These are phyloP conservation scores for Dryadomyces sulphureus DNA, from an alignment of 2,329 filamentous ascomycete genomes.

Conservation along the genomic window DNA sequence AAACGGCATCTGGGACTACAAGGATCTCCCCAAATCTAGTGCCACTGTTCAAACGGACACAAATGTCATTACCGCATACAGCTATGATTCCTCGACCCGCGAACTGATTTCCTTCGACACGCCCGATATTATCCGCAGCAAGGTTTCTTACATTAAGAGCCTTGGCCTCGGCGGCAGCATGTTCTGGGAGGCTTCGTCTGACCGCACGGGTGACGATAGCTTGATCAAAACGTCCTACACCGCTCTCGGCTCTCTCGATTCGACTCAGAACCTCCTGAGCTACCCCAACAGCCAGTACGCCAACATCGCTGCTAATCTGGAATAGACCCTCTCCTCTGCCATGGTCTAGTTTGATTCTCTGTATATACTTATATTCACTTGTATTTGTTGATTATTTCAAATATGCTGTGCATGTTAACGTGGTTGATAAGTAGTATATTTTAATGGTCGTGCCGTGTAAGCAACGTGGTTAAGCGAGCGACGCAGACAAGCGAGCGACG, in stretches of 20 bases:
- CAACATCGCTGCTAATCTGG: conserved; percentile 28
- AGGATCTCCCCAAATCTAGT: conserved; percentile 50
- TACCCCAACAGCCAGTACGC: conserved; percentile 40
- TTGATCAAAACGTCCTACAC: conserved; percentile 37
- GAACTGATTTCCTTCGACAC: conserved; percentile 63
- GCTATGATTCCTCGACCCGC: conserved; percentile 44
- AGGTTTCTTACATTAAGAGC: conserved; percentile 49
- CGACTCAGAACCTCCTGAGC: conserved; percentile 30
- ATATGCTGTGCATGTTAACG: no score
- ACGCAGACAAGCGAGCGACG: no score
- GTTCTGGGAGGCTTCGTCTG: conserved; percentile 73
- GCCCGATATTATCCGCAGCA: conserved; percentile 40
- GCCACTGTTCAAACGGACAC: conserved; percentile 43
- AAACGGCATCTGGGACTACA: conserved; percentile 67
- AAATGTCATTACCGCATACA: conserved; percentile 49
- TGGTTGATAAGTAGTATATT: no score
- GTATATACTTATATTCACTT: background rate
- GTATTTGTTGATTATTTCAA: no score
- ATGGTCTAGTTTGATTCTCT: background rate
- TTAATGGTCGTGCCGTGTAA: no score
- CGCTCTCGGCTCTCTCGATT: conserved; percentile 29
- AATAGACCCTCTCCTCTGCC: no score
- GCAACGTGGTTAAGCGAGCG: no score
- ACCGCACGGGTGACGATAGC: conserved; percentile 43
- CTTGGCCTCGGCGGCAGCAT: conserved; percentile 58